A percentile compares a stretch with the other conserved stretches of the same genome.
phyloP scores from a whole-genome alignment of 2,329 filamentous ascomycete species.

The Arthrobotrys entomopaga region DNA sequence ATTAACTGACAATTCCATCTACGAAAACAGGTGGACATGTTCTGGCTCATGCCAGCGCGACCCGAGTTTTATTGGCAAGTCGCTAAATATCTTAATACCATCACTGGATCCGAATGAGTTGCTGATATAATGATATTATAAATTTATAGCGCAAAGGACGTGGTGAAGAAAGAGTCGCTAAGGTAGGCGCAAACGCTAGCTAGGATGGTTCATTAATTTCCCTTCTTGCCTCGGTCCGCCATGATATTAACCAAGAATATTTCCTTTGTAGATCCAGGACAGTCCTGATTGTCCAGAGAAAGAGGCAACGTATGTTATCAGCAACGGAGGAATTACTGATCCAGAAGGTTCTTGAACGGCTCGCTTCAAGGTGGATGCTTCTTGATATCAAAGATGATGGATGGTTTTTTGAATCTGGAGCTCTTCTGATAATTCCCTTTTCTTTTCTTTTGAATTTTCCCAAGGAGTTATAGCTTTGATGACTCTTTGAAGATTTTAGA shows the following conservation, averaged over 20 bases:
- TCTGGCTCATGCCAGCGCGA: conserved; percentile 75
- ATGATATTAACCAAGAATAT: conserved; percentile 21
- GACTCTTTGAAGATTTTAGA: background rate
- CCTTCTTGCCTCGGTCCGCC: conserved; percentile 62
- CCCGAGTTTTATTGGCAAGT: conserved; percentile 69
- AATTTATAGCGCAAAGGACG: conserved; percentile 69
- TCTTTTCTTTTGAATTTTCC: background rate
- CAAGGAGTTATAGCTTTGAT: background rate
- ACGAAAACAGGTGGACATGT: conserved; percentile 69
- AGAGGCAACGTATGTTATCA: conserved; percentile 77
- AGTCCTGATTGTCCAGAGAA: conserved; percentile 72
- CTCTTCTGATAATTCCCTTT: no score
- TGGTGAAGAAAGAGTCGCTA: conserved; percentile 76
- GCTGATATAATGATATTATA: background rate
- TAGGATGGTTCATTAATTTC: conserved; percentile 67
- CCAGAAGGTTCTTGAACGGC: conserved; percentile 44
- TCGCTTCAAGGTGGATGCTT: background rate
- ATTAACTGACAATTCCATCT: background rate
- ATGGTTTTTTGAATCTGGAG: no score
- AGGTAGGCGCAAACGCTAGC: conserved; percentile 66
- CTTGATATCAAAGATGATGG: no score
- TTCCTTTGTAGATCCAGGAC: conserved; percentile 49
- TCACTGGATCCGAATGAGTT: background rate
- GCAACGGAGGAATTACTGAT: conserved; percentile 65
- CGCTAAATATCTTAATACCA: background rate